Evolutionary conservation across 208 protist genomes (phyloP), one percentile per base, ranked within the genome.

Genomic region (Angomonas deanei): DNA sequence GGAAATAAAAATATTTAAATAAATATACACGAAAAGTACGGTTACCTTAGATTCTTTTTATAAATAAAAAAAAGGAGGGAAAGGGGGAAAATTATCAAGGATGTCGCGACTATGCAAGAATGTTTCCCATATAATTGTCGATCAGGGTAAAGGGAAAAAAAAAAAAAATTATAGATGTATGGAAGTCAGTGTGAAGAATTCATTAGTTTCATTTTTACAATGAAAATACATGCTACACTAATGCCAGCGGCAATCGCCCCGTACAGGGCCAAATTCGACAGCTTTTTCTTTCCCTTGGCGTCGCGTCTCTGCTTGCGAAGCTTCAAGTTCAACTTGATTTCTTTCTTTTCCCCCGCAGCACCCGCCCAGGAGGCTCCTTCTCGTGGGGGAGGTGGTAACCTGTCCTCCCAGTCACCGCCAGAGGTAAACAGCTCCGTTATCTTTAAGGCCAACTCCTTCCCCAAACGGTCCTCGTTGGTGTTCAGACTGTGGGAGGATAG

Each of bases 331-430:
- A 86, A 54, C 5, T 70, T 68, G 11, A 81, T 54, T 26, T 68
- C 65, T 6, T 48, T 73, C 21, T 56, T 59, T 0, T 64, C 61
- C 23, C 60, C 66, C n/a, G n/a, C n/a, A 36, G 92, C 89, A 15
- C 84, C 72, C 4, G 82, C 79, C 86, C 89, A 95, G 13, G 89
- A 91, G 4, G 89, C 79, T 3, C 89, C 89, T n/a, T 80, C 86
- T 31, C 66, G 53, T 2, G 89, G 85, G 4, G 66, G 82, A 8
- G 78, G 66, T 17, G 83, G 79, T 32, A 94, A 59, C 17, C 72
- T 76, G 2, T 89, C 72, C 61, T 91, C 80, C 83, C 85, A 94
- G 39, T 88, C 65, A 0, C 80, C 80, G 15, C 77, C 82, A 23
- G 52, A 74, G 3, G 76, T 56, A 50, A 94, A 94, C 6, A 94